These are phyloP conservation scores for Penicillium sp. DNA, from an alignment of 2,329 filamentous ascomycete species.

Conservation along the genomic window DNA sequence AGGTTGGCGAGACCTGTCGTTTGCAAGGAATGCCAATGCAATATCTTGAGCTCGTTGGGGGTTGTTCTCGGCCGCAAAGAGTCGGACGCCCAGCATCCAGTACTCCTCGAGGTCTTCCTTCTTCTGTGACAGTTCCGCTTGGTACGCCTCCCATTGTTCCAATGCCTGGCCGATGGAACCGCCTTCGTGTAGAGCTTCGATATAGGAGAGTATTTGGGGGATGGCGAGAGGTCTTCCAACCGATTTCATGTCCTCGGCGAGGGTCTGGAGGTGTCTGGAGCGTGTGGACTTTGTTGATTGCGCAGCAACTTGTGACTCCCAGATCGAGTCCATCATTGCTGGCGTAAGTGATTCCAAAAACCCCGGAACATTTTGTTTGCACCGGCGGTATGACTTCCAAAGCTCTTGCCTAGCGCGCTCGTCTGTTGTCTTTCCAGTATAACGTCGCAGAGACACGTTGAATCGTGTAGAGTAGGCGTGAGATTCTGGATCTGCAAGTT, in stretches of 20 bases:
- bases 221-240: constrained; percentile 62
- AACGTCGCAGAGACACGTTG: constrained; percentile 45
- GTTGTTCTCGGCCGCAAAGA: constrained; percentile 57
- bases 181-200: constrained; percentile 70
- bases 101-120: constrained; percentile 48
- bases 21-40: constrained; percentile 51
- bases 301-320: constrained; percentile 60
- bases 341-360: constrained; percentile 64
- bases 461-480: constrained; percentile 51
- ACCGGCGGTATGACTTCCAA: constrained; percentile 59
- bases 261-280: constrained; percentile 65
- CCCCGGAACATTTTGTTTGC: constrained; percentile 52
- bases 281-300: constrained; percentile 55
- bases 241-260: constrained; percentile 70
- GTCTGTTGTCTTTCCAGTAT: constrained; percentile 37
- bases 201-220: constrained; percentile 67
- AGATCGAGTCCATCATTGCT: constrained; percentile 69
- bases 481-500: constrained; percentile 40
- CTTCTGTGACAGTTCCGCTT: constrained; percentile 58
- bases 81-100: constrained; percentile 57
- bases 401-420: constrained; percentile 44
- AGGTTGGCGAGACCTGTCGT: constrained; percentile 51
- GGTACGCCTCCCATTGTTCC: constrained; percentile 67
- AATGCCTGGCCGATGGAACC: constrained; percentile 67
- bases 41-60: constrained; percentile 57